Conservation (phyloP, 2,329 filamentous ascomycete species). For the Trichothecium roseum region DNA sequence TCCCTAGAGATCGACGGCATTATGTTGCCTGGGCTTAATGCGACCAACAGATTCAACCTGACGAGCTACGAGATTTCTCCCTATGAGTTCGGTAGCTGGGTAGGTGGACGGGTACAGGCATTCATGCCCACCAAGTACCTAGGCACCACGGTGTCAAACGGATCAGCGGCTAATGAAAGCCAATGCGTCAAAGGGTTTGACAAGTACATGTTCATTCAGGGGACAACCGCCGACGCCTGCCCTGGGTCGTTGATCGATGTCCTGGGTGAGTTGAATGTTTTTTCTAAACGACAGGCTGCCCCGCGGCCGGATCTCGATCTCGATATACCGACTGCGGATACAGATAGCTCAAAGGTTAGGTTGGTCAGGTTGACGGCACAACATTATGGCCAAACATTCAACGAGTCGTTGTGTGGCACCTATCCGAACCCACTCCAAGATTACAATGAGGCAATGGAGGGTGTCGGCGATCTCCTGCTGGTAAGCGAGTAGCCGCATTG, state of each 20-base stretch:
- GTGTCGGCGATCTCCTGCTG: slow-evolving; percentile 13
- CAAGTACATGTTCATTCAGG: slow-evolving; percentile 18
- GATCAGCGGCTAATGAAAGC: slow-evolving; percentile 13
- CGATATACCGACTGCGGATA: slow-evolving; percentile 8
- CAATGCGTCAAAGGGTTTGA: slow-evolving; percentile 19
- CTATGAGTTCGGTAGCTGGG: slow-evolving; percentile 21
- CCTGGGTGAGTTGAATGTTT: slow-evolving; percentile 13
- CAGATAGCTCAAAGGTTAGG: slow-evolving; percentile 11
- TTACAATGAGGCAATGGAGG: slow-evolving; percentile 15
- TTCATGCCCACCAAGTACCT: slow-evolving; percentile 18
- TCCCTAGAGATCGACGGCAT: slow-evolving; percentile 15
- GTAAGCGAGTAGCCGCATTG: slow-evolving; percentile 9
- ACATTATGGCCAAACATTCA: slow-evolving; percentile 16
- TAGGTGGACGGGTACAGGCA: slow-evolving; percentile 14
- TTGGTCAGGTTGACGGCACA: slow-evolving; percentile 12
- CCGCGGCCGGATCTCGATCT: slow-evolving; percentile 10
- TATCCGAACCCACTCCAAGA: slow-evolving; percentile 20
- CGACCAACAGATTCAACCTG: slow-evolving; percentile 15
- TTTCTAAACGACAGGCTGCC: slow-evolving; percentile 12
- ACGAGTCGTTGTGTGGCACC: slow-evolving; percentile 17
- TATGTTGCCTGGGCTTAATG: slow-evolving; percentile 15
- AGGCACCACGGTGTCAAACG: slow-evolving; percentile 16
- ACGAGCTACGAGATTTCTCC: slow-evolving; percentile 21
- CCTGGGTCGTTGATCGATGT: slow-evolving; percentile 14
- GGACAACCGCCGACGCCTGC: slow-evolving; percentile 16